These are phyloP conservation scores for Basipetospora chlamydospora DNA, from an alignment of 2,329 filamentous ascomycete species.

Conservation along the genomic window DNA sequence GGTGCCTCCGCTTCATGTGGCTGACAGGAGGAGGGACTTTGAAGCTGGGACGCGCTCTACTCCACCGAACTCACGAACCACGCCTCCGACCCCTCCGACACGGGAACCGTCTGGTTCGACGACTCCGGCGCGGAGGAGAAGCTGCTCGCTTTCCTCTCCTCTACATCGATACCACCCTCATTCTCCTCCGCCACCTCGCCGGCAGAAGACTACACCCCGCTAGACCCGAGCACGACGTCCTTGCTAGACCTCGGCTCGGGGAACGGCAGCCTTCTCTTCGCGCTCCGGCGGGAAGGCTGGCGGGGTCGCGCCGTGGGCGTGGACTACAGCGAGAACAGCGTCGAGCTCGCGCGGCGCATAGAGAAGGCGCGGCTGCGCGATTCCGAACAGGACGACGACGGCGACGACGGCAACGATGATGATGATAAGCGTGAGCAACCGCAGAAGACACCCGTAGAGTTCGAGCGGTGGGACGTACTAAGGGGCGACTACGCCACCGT, in stretches of 20 bases:
- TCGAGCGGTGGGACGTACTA: conserved; percentile 51
- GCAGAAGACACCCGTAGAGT: conserved; percentile 20
- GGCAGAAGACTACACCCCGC: no score
- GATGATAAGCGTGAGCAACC: conserved; percentile 10
- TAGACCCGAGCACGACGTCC: conserved; percentile 12
- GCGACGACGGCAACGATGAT: conserved; percentile 10
- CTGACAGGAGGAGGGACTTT: neutral
- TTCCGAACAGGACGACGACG: conserved; percentile 8
- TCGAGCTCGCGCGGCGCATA: conserved; percentile 59
- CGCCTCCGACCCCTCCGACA: conserved; percentile 56
- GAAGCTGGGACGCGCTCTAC: conserved; percentile 66
- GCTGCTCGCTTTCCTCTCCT: conserved; percentile 54
- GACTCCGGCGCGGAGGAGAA: conserved; percentile 80
- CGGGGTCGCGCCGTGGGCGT: conserved; percentile 62
- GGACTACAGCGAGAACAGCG: conserved; percentile 68
- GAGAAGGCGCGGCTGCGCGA: conserved; percentile 17
- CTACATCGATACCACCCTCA: no score
- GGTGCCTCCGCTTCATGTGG: no score
- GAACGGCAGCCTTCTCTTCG: conserved; percentile 82
- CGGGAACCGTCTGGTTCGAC: conserved; percentile 91
- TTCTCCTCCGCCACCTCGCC: no score
- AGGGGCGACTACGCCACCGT: conserved; percentile 22
- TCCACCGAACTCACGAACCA: conserved; percentile 57
- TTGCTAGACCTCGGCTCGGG: conserved; percentile 87
- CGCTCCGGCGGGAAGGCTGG: conserved; percentile 51